Base-by-base conservation (phyloP, 257 asterid genomes). In the Anisodus tanguticus region DNA sequence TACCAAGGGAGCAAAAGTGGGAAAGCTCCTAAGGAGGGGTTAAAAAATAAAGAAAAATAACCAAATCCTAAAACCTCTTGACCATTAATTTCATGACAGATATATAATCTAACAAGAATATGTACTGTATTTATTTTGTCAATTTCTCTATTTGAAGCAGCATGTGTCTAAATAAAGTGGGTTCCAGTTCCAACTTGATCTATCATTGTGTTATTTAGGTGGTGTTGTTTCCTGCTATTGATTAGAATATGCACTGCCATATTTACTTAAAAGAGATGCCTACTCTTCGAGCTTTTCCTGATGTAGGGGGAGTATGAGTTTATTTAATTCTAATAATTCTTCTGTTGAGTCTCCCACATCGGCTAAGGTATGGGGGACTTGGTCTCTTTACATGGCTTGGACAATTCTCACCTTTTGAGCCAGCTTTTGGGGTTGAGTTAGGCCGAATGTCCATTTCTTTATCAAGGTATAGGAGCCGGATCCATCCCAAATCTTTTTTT, bases 51-150 rank as follows among this genome's bases (percentile, higher is more conserved):
- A 41, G 6, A 3, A 41, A 41, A 41, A 41, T 41, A 41, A 4
- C 45, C 45, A 41, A 58, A 41, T 41, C 45, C 5, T 41, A 51
- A 53, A 77, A 49, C 45, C 53, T 26, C 82, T 77, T 53, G 13
- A 77, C 31, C 81, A 77, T 77, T 77, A 26, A 51, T 55, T 77
- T 77, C 82, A 51, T 53, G 49, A 26, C 64, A 77, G 26, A 53
- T 54, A 8, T 31, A 31, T 53, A 53, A 77, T 53, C 45, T 77
- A 26, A 54, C 64, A 53, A 47, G 64, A 53, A n/a, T 31, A 53
- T 26, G 11, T 26, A 35, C 43, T 53, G 64, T 74, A 49, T 10
- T 26, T 43, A 41, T 26, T 71, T 53, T 53, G 53, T 77, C 64
- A 53, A 5, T 77, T 53, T 77, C 47, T 77, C 26, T 26, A 19